Conservation (phyloP, 2,329 filamentous ascomycete species). For the Calonectria hongkongensis region DNA sequence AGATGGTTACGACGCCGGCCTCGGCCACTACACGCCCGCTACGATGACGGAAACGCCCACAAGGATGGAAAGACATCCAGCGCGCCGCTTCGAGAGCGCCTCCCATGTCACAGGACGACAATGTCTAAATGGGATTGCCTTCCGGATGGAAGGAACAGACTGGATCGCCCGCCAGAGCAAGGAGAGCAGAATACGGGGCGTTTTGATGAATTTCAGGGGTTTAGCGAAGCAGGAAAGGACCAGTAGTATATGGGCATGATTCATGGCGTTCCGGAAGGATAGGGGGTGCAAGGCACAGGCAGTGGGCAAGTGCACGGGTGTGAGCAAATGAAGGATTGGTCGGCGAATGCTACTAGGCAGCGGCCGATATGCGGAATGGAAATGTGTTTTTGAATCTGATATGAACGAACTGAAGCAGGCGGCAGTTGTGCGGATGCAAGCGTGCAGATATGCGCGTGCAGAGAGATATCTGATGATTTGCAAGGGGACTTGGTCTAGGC, state of each 20-base stretch:
- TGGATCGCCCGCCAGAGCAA: conserved; percentile 23
- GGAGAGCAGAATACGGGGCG: conserved; percentile 51
- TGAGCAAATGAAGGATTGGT: conserved; percentile 20
- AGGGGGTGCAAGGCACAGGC: conserved; percentile 50
- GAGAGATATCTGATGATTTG: neutral
- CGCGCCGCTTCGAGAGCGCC: conserved; percentile 45
- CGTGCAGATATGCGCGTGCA: neutral
- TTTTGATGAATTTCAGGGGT: conserved; percentile 52
- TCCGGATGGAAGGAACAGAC: conserved; percentile 30
- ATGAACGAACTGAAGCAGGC: conserved; percentile 3
- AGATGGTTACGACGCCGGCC: conserved; percentile 42
- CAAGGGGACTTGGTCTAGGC: conserved; percentile 21
- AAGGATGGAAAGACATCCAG: conserved; percentile 42
- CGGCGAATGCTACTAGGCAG: conserved; percentile 18
- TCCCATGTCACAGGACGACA: conserved; percentile 41
- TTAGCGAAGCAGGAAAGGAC: conserved; percentile 46
- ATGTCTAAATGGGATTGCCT: conserved; percentile 28
- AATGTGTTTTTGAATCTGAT: neutral
- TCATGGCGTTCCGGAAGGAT: conserved; percentile 53
- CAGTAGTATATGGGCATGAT: conserved; percentile 48
- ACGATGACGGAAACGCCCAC: conserved; percentile 36
- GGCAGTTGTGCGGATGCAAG: neutral
- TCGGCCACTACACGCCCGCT: conserved; percentile 40
- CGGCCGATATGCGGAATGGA: conserved; percentile 27
- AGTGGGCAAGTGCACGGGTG: conserved; percentile 55